Evolutionary conservation across 2,329 filamentous ascomycete species (phyloP).

Genomic region (Calonectria ilicicola): DNA sequence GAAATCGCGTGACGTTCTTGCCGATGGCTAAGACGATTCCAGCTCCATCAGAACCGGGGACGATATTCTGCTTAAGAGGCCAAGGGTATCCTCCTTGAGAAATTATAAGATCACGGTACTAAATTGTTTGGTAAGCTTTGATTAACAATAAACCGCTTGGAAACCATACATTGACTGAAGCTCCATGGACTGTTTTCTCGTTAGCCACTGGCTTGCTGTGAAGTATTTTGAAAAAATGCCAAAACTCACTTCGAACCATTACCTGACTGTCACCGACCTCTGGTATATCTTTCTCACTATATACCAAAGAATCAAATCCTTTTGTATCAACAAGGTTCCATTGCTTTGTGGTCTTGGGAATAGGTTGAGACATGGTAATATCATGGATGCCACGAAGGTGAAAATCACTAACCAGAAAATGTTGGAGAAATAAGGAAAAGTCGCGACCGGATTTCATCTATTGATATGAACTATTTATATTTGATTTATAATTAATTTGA

Average conservation of each 20-base stretch:
- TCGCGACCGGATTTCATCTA: too few species aligned
- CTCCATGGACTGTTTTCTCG: constrained; percentile 55
- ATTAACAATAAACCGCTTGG: neutral
- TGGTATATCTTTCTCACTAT: constrained; percentile 67
- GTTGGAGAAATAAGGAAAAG: too few species aligned
- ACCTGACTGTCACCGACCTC: constrained; percentile 77
- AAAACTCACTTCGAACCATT: constrained; percentile 67
- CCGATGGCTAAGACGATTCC: constrained; percentile 12
- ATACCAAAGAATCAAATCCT: constrained; percentile 68
- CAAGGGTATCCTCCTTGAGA: constrained; percentile 63
- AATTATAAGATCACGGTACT: constrained; percentile 66
- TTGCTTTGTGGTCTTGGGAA: constrained; percentile 6
- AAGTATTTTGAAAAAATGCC: neutral
- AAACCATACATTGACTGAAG: constrained; percentile 59
- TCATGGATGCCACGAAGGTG: too few species aligned
- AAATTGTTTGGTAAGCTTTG: neutral
- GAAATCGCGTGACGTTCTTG: constrained; percentile 13
- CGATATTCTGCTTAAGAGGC: constrained; percentile 49
- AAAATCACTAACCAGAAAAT: too few species aligned
- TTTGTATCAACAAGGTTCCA: constrained; percentile 3
- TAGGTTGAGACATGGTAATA: neutral
- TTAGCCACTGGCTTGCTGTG: constrained; percentile 7
- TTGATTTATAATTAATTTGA: too few species aligned
- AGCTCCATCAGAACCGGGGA: constrained; percentile 19
- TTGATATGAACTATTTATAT: too few species aligned